Evolutionary conservation across 2,329 filamentous ascomycete species (phyloP).

Genomic region (Penicillium nordicum): DNA sequence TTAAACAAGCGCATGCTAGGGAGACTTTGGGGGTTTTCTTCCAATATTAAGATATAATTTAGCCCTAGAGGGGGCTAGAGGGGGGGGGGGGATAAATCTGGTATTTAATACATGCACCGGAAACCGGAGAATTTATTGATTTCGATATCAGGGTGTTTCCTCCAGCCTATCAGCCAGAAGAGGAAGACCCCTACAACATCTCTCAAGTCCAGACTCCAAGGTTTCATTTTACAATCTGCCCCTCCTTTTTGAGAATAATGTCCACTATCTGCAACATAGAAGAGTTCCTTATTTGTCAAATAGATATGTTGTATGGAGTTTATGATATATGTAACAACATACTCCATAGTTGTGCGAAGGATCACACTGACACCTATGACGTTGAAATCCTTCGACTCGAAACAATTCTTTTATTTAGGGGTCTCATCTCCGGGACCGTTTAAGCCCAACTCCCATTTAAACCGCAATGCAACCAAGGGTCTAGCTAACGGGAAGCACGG

Average conservation of each 20-base stretch:
- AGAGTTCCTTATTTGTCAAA: not conserved
- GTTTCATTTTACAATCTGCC: not conserved
- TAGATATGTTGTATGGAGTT: too few relatives aligned
- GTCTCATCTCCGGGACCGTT: conserved; percentile 16
- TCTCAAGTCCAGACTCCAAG: not conserved
- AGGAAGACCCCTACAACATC: not conserved
- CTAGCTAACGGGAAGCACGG: conserved; percentile 28
- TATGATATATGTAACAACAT: not conserved
- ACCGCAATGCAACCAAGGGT: conserved; percentile 13
- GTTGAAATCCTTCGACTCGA: not conserved
- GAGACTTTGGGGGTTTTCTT: not conserved
- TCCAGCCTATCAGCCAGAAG: not conserved
- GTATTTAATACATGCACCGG: not conserved
- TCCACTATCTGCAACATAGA: too few relatives aligned
- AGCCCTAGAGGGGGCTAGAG: too few relatives aligned
- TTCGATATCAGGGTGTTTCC: not conserved
- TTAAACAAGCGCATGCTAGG: not conserved
- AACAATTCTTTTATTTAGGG: not conserved
- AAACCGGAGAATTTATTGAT: not conserved
- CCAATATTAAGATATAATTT: not conserved
- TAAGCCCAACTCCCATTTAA: conserved; percentile 4
- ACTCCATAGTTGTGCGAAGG: not conserved
- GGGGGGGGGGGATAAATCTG: too few relatives aligned
- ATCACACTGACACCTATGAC: not conserved
- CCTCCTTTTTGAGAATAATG: not conserved